Evolutionary conservation across 2,329 filamentous ascomycete genomes (phyloP), one percentile per base, ranked within the genome.

Genomic region (Phaeophleospora eucalypticola): DNA sequence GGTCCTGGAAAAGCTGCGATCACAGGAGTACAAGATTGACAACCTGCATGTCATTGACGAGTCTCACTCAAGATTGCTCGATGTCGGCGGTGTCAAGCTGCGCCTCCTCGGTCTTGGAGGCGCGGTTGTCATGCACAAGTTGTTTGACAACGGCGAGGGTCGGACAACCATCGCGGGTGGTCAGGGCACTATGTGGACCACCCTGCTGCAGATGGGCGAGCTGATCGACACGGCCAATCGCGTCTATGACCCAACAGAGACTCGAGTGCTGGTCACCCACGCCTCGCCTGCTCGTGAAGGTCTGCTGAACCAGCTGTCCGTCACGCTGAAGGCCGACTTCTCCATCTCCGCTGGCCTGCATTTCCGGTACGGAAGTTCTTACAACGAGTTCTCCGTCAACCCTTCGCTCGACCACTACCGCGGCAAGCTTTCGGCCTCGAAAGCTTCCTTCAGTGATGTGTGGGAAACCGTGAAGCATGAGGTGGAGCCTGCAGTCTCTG

Each of bases 161-260:
- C 84, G 91, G 69, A 98, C 93, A 41, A 98, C 94, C 2, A 98
- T 98, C 69, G 93, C 93, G 17, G 93, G 93, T 66, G 93, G 93
- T 16, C 93, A 98, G 69, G 93, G 93, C 52, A 98, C 93, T 37
- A 98, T 98, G 93, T 98, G 93, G 93, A 98, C 93, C 6, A 98
- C 93, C 4, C 76, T 98, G 21, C 72, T 98, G 56, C 93, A 98
- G 71, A 98, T 98, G 86, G 93, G 93, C 43, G 93, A 98, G 72
- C 77, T 98, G 41, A 89, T 98, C 44, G 93, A 98, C 67, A 98
- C 94, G 3, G 93, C 93, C 15, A 95, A 96, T 69, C 88, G 93
- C 60, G 93, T 98, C 49, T 98, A 97, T 71, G 93, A 98, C 65
- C 93, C 93, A 2, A 95, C 91, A 49, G 93, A 98, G 71, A 98